Conservation (phyloP, 2,329 filamentous ascomycete species). For the Basipetospora chlamydospora region DNA sequence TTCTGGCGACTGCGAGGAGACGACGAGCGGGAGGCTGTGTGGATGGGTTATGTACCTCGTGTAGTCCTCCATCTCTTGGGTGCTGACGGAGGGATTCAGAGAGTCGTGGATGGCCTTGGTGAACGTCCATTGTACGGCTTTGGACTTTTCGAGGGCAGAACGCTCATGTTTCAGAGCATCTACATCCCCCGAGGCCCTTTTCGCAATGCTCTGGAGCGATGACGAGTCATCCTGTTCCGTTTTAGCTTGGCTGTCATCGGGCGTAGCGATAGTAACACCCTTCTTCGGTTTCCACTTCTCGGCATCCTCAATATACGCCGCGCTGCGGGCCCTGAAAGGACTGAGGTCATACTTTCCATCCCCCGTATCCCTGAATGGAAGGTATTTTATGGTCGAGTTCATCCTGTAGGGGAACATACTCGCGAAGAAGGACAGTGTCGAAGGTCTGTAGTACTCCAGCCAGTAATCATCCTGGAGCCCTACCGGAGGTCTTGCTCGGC, state of each 20-base stretch:
- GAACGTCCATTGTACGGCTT: constrained; percentile 77
- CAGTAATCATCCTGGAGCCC: constrained; percentile 82
- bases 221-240: constrained; percentile 19
- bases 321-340: constrained; percentile 68
- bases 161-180: constrained; percentile 30
- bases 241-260: constrained; percentile 22
- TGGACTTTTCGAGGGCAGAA: constrained; percentile 58
- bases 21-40: constrained; percentile 71
- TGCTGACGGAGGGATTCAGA: constrained; percentile 67
- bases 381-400: constrained; percentile 76
- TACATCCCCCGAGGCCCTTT: constrained; percentile 10
- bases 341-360: constrained; percentile 70
- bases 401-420: constrained; percentile 91
- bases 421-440: constrained; percentile 72
- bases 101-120: constrained; percentile 75
- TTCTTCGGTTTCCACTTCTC: constrained; percentile 52
- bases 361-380: constrained; percentile 58
- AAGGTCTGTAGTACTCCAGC: constrained; percentile 89
- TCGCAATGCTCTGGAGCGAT: constrained; percentile 4
- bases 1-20: constrained; percentile 50
- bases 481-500: constrained; percentile 20
- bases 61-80: constrained; percentile 72
- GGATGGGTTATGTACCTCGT: constrained; percentile 79
- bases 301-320: constrained; percentile 40
- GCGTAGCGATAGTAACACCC: constrained; percentile 55